Evolutionary conservation across 192 early-diverging fungal species (phyloP).

Genomic region (Lobulomyces angularis): DNA sequence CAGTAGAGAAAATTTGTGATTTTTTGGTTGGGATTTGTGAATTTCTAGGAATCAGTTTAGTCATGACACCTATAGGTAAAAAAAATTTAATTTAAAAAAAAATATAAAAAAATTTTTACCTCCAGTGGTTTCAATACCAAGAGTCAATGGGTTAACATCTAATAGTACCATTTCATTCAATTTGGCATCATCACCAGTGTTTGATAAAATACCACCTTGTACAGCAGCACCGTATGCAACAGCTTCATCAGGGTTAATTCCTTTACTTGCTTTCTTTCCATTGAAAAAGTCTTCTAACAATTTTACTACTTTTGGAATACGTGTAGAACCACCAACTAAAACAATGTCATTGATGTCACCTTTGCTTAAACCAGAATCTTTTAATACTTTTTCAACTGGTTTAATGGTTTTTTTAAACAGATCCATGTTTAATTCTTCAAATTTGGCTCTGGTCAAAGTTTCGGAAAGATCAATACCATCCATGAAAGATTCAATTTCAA

Average conservation of each 20-base stretch:
- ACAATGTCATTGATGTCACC: conserved; percentile 88
- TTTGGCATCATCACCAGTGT: conserved; percentile 42
- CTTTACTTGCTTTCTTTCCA: conserved; percentile 92
- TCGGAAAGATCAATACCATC: conserved; percentile 84
- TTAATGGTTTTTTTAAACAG: conserved; percentile 87
- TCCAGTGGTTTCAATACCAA: conserved; percentile 96
- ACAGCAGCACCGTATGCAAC: conserved; percentile 97
- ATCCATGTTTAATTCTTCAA: conserved; percentile 88
- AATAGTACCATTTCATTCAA: conserved; percentile 60
- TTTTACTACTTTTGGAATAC: conserved; percentile 94
- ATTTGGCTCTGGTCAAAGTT: conserved; percentile 90
- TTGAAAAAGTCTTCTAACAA: conserved; percentile 89
- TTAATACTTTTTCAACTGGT: conserved; percentile 86
- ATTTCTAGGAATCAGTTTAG: conserved; percentile 88
- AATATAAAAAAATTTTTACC: too few species aligned
- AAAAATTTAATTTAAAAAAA: too few species aligned
- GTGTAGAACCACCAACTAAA: conserved; percentile 94
- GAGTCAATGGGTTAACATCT: conserved; percentile 91
- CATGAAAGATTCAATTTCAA: conserved; percentile 86
- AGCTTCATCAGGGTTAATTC: conserved; percentile 97
- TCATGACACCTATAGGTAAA: too few species aligned
- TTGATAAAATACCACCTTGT: conserved; percentile 81
- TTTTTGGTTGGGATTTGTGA: conserved; percentile 92
- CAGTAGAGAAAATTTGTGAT: conserved; percentile 96
- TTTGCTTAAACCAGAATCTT: conserved; percentile 80